phyloP scores from a whole-genome alignment of 2,329 filamentous ascomycete species.

The Botrytis deweyae region DNA sequence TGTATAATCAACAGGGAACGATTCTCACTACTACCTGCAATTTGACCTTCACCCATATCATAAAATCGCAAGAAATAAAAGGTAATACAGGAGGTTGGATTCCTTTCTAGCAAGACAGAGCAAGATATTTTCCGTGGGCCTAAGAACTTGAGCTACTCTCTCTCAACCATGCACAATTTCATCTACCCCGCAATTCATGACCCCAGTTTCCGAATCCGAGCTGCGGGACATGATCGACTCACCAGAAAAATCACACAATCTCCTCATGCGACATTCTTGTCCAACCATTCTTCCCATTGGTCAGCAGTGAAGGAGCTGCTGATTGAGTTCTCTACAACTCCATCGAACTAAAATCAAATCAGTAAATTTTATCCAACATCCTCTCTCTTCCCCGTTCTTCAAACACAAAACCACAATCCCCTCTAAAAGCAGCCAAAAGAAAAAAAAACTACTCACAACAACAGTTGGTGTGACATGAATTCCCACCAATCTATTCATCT shows the following conservation, averaged over 20 bases:
- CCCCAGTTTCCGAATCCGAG: neutral
- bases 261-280: conserved; percentile 14
- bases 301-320: conserved; percentile 74
- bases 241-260: neutral
- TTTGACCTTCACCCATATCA: neutral
- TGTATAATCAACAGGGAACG: neutral
- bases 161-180: neutral
- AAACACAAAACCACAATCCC: neutral
- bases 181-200: neutral
- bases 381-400: neutral
- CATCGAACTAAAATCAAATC: conserved; percentile 58
- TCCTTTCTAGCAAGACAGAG: neutral
- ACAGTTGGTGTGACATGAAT: conserved; percentile 92
- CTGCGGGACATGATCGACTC: neutral
- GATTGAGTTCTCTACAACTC: conserved; percentile 75
- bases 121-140: neutral
- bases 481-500: conserved; percentile 74
- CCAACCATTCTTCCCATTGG: conserved; percentile 68
- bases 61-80: neutral
- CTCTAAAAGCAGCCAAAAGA: no score
- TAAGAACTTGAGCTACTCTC: neutral
- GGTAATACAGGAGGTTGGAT: neutral
- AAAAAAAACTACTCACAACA: conserved; percentile 42
- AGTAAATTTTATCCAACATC: neutral
- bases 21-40: neutral